phyloP scores from a whole-genome alignment of 805 yeast genomes.

The Jamesozyma lodderae region DNA sequence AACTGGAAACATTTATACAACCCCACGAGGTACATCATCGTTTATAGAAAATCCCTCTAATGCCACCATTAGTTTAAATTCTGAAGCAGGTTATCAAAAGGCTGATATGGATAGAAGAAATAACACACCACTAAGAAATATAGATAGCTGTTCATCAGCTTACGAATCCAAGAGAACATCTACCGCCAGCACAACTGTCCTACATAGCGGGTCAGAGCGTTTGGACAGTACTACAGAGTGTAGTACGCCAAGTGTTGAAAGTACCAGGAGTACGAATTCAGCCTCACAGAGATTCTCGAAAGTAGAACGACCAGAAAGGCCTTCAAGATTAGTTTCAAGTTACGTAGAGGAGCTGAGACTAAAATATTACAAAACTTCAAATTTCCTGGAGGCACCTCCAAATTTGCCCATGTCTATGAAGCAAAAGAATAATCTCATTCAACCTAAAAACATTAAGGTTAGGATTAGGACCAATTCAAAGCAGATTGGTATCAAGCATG shows the following conservation, averaged over 20 bases:
- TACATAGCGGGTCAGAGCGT: too few species aligned
- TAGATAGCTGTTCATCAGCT: too few species aligned
- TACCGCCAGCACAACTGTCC: too few species aligned
- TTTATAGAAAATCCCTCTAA: too few species aligned
- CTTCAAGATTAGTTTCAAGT: slow-evolving; percentile 25
- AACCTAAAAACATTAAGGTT: slow-evolving; percentile 29
- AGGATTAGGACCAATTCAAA: slow-evolving; percentile 29
- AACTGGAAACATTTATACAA: too few species aligned
- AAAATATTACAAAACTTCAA: slow-evolving; percentile 27
- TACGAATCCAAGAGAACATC: too few species aligned
- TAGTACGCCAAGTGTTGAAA: slow-evolving; percentile 1
- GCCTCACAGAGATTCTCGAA: background rate
- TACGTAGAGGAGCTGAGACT: slow-evolving; percentile 28
- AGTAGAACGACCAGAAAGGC: slow-evolving; percentile 13
- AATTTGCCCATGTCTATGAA: slow-evolving; percentile 27
- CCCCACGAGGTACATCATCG: too few species aligned
- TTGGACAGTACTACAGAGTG: background rate
- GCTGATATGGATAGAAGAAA: too few species aligned
- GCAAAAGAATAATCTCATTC: slow-evolving; percentile 26
- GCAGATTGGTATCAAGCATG: slow-evolving; percentile 32
- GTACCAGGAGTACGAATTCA: slow-evolving; percentile 4
- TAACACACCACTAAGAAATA: too few species aligned
- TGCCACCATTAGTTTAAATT: too few species aligned
- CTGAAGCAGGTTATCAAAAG: too few species aligned
- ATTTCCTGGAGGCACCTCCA: slow-evolving; percentile 31